Percentiles rank a stretch among this genome's conserved stretches.
phyloP scores from a whole-genome alignment of 1,284 basidiomycete species.

The Grifola frondosa region DNA sequence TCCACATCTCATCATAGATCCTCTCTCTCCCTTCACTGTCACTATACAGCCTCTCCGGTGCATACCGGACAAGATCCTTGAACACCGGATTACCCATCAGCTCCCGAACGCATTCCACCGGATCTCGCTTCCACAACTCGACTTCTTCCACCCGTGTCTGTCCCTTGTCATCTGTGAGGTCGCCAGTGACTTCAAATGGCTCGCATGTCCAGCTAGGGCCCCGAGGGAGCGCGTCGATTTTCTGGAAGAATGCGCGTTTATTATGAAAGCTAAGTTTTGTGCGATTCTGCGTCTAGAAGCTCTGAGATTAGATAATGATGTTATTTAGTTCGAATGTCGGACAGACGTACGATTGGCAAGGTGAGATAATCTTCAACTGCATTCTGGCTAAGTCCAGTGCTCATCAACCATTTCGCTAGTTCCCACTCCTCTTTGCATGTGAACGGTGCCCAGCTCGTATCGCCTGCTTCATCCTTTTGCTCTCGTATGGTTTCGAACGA shows the following conservation, averaged over 20 bases:
- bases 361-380: constrained; percentile 33
- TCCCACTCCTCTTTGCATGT: constrained; percentile 28
- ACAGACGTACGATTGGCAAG: constrained; percentile 30
- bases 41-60: constrained; percentile 32
- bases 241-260: constrained; percentile 25
- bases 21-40: constrained; percentile 23
- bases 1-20: constrained; percentile 40
- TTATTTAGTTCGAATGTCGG: neutral
- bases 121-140: constrained; percentile 30
- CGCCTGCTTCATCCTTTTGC: constrained; percentile 1
- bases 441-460: constrained; percentile 25
- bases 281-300: constrained; percentile 16
- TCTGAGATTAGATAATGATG: neutral
- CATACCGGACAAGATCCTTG: constrained; percentile 26
- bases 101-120: constrained; percentile 32
- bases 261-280: constrained; percentile 21
- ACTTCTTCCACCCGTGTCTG: constrained; percentile 14
- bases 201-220: constrained; percentile 25
- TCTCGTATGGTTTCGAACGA: constrained; percentile 15
- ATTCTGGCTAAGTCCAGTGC: constrained; percentile 25
- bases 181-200: constrained; percentile 24
- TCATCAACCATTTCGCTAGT: constrained; percentile 33
- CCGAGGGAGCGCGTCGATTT: constrained; percentile 30
- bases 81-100: constrained; percentile 36
- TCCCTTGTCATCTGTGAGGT: constrained; percentile 24